Percentiles rank a stretch among this genome's conserved stretches.
Conservation (phyloP, 2,329 filamentous ascomycete genomes). For the Ophiostoma ips region DNA sequence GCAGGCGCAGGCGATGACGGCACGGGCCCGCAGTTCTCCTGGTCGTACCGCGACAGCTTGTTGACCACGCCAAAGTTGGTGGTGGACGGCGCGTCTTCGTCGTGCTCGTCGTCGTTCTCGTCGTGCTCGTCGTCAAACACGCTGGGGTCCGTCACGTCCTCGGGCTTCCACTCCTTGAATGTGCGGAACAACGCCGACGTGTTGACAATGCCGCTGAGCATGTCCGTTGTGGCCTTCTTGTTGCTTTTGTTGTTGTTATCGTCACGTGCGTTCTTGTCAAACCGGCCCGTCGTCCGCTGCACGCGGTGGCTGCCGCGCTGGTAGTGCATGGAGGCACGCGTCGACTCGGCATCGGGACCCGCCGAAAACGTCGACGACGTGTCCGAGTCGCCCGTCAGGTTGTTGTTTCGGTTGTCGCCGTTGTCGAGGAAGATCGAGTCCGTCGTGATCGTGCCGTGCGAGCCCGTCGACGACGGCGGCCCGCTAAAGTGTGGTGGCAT, state of each 20-base stretch:
- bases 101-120: no score
- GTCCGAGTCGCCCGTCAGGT: constrained; percentile 4
- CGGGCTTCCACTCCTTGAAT: constrained; percentile 14
- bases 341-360: constrained; percentile 14
- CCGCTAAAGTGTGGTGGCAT: constrained; percentile 13
- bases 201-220: constrained; percentile 12
- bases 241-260: no score
- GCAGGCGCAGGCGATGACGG: background rate
- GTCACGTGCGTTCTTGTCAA: constrained; percentile 3
- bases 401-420: no score
- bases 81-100: constrained; percentile 8
- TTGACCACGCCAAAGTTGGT: constrained; percentile 13
- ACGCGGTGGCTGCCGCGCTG: constrained; percentile 12
- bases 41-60: constrained; percentile 5
- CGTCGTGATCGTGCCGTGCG: constrained; percentile 14
- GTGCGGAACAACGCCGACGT: constrained; percentile 15
- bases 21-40: constrained; percentile 10
- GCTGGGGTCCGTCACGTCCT: background rate
- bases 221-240: constrained; percentile 6
- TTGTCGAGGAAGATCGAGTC: constrained; percentile 9
- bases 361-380: constrained; percentile 11
- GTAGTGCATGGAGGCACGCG: constrained; percentile 10
- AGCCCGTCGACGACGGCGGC: constrained; percentile 15
- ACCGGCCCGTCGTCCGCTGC: constrained; percentile 12
- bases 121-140: background rate